Evolutionary conservation across 495 filamentous ascomycete genomes (phyloP).

Genomic region (Penicillium chermesinum): DNA sequence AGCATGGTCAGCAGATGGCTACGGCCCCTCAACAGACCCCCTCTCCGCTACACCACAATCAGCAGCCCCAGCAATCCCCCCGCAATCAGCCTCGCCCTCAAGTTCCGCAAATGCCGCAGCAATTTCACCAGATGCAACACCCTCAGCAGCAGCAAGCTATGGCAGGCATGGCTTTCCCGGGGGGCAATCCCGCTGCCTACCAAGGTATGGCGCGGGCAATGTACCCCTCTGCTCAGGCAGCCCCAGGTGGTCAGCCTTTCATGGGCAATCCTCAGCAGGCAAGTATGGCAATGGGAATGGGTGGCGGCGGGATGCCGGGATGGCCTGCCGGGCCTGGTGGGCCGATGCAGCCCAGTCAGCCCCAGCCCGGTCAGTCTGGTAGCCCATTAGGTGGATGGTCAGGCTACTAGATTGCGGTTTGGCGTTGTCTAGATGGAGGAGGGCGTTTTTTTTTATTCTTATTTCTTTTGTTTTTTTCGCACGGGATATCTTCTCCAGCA

Average conservation of each 20-base stretch:
- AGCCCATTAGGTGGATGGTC: slow-evolving; percentile 43
- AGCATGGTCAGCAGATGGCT: slow-evolving; percentile 41
- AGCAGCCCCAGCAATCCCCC: slow-evolving; percentile 46
- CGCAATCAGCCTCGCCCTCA: slow-evolving; percentile 42
- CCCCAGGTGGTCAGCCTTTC: slow-evolving; percentile 35
- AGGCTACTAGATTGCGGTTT: slow-evolving; percentile 30
- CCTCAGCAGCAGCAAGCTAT: slow-evolving; percentile 53
- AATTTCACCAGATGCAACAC: slow-evolving; percentile 46
- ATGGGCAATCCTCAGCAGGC: slow-evolving; percentile 37
- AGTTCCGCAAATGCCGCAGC: slow-evolving; percentile 39
- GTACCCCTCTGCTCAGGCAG: slow-evolving; percentile 38
- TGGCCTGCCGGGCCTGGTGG: slow-evolving; percentile 34
- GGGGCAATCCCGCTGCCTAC: slow-evolving; percentile 32
- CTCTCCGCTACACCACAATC: slow-evolving; percentile 38
- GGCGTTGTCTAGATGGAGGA: slow-evolving; percentile 29
- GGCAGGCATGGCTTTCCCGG: slow-evolving; percentile 40
- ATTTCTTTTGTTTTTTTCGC: too few relatives aligned
- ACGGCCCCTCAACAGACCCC: slow-evolving; percentile 37
- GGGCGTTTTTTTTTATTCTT: slow-evolving; percentile 29
- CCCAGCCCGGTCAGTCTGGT: slow-evolving; percentile 40
- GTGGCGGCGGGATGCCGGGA: slow-evolving; percentile 34
- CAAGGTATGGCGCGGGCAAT: slow-evolving; percentile 37
- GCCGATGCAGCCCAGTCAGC: slow-evolving; percentile 42
- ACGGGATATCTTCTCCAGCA: slow-evolving; percentile 7
- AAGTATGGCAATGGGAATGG: slow-evolving; percentile 39